Base-by-base conservation (phyloP, 1,284 basidiomycete species). In the Cryptococcus hybrid region DNA sequence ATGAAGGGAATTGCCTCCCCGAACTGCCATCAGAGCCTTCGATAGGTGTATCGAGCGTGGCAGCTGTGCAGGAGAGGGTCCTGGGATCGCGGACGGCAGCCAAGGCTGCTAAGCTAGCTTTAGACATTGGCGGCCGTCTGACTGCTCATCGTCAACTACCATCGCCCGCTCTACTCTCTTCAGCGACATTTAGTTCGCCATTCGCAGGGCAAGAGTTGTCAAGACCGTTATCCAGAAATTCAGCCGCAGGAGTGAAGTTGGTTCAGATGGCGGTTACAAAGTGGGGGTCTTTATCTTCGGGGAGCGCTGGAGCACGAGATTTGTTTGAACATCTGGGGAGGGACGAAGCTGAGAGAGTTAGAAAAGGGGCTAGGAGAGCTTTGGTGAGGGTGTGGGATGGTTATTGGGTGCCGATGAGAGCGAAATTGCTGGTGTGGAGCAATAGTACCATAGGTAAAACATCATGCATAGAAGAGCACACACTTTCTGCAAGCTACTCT, bases 351-450 rank as follows among this genome's bases (percentile, higher is more conserved):
- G 68, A 70, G 57, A 57, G 71, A 40, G 72, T 76, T 12, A 61
- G 69, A n/a, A 64, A 65, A 9, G 67, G 67, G 11, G 78, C 73
- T n/a, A 65, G 70, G 48, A 64, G 73, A n/a, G 76, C 71, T 2
- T 55, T 79, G 51, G 75, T 73, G 13, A 69, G 72, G 77, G 77
- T 15, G 76, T 79, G 12, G 78, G 78, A 30, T 79, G 78, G 78
- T 61, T 79, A 51, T 56, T 79, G 8, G 78, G 78, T 38, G 78
- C 76, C 2, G 76, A 74, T 24, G 77, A 78, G 60, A 58, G 60
- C 8, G 74, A 77, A 58, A 66, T 74, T 24, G 50, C 37, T 40
- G 53, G 58, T 13, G 51, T 15, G 8, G 36, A 60, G 9, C 35
- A 30, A 36, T 34, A 24, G 30, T 43, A 30, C 30, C 3, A 1